These are phyloP conservation scores for Globisporangium perplexum DNA, from an alignment of 352 stramenopile species.

Conservation along the genomic window DNA sequence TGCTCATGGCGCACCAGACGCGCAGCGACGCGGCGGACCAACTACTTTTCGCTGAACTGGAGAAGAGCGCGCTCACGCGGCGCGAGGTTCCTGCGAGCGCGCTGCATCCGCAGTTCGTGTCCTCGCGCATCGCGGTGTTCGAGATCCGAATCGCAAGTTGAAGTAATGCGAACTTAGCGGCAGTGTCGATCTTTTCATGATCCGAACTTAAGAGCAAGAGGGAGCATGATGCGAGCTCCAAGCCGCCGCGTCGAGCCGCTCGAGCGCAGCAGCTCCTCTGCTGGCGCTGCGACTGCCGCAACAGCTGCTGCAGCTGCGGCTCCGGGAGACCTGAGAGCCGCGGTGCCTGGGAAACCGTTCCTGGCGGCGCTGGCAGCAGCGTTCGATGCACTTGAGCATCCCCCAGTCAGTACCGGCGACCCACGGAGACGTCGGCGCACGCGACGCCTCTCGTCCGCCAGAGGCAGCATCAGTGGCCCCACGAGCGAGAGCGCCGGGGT, in stretches of 20 bases:
- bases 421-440: neutral
- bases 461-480: neutral
- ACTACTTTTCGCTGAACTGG: conserved; percentile 48
- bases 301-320: neutral
- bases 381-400: conserved; percentile 7
- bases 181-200: neutral
- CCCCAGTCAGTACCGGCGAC: neutral
- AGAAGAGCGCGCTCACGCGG: conserved; percentile 19
- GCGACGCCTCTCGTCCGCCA: neutral
- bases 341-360: conserved; percentile 13
- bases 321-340: conserved; percentile 2
- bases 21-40: conserved; percentile 55
- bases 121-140: conserved; percentile 12
- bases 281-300: neutral
- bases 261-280: neutral
- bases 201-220: too few species aligned
- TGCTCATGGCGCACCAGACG: conserved; percentile 73
- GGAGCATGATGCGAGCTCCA: neutral
- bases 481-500: too few species aligned
- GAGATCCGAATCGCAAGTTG: conserved; percentile 6
- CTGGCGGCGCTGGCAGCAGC: conserved; percentile 8
- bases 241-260: neutral
- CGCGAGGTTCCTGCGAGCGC: conserved; percentile 2
- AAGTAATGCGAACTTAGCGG: too few species aligned
- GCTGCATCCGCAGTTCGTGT: conserved; percentile 15